phyloP scores from a whole-genome alignment of 345 rosid genomes.

The Bruguiera gymnorhiza region DNA sequence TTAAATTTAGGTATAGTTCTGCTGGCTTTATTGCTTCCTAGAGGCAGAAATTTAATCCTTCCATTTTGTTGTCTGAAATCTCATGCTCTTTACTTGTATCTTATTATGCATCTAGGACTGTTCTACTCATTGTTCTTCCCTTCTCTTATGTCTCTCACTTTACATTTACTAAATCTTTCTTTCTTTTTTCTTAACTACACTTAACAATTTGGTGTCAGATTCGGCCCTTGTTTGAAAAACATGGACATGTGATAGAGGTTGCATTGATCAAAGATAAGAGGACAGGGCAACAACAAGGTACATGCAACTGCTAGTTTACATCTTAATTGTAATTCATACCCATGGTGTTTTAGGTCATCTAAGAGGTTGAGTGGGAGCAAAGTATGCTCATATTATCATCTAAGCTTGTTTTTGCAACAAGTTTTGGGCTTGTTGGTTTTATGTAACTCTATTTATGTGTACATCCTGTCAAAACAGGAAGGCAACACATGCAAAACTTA shows the following conservation, averaged over 20 bases:
- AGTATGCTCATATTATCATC: conserved; percentile 68
- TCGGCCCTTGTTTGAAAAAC: conserved; percentile 77
- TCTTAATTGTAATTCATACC: conserved; percentile 40
- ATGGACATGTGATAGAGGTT: conserved; percentile 90
- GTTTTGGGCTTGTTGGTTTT: conserved; percentile 63
- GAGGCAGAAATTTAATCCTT: no score
- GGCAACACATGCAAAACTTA: conserved; percentile 53
- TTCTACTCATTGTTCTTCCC: no score
- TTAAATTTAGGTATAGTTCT: no score
- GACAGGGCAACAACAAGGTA: conserved; percentile 98
- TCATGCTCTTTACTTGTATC: no score
- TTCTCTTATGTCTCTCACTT: not conserved
- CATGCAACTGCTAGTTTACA: conserved; percentile 34
- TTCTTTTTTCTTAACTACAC: not conserved
- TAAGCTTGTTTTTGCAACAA: conserved; percentile 70
- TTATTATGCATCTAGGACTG: no score
- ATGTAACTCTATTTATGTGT: conserved; percentile 41
- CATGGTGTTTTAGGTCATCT: conserved; percentile 73
- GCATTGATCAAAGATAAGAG: conserved; percentile 92
- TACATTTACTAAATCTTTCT: not conserved
- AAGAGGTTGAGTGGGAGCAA: conserved; percentile 92
- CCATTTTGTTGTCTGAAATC: no score
- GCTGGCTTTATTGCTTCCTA: no score
- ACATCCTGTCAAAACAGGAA: conserved; percentile 48
- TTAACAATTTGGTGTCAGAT: conserved; percentile 47